Evolutionary conservation across 441 rosid genomes (phyloP).

Genomic region (Syzygium syzygioides): DNA sequence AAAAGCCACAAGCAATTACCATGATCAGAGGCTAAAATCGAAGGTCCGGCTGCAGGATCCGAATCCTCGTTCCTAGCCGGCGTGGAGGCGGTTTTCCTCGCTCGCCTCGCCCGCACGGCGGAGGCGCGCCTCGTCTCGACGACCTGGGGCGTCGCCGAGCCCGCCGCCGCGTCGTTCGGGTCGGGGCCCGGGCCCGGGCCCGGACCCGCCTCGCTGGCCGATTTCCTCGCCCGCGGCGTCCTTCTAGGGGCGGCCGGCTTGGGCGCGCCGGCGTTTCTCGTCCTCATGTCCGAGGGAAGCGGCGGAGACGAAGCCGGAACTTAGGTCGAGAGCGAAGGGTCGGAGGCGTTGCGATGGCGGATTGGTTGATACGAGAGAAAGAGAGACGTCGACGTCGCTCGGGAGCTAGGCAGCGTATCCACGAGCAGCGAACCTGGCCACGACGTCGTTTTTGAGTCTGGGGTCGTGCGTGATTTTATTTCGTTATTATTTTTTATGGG

Average conservation of each 20-base stretch:
- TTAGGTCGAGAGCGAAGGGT: neutral
- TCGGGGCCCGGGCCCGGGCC: neutral
- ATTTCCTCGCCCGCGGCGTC: constrained; percentile 31
- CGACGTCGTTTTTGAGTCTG: neutral
- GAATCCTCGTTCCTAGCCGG: constrained; percentile 6
- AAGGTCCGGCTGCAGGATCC: constrained; percentile 16
- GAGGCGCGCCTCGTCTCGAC: constrained; percentile 14
- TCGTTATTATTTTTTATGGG: neutral
- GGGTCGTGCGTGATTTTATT: neutral
- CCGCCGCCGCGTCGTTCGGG: constrained; percentile 10
- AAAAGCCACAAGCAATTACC: neutral
- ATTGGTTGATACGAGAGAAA: neutral
- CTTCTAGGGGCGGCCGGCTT: constrained; percentile 19
- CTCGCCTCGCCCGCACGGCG: constrained; percentile 18
- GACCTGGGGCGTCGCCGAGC: constrained; percentile 11
- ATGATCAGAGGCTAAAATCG: neutral
- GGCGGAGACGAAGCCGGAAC: neutral
- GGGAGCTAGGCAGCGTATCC: neutral
- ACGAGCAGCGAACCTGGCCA: neutral
- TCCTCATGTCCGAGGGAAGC: constrained; percentile 24
- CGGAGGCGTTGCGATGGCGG: neutral
- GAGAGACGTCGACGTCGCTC: neutral
- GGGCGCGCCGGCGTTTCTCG: constrained; percentile 21
- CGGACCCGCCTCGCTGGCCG: constrained; percentile 2
- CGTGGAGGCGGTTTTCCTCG: constrained; percentile 9